Conservation (phyloP, 306 rosid genomes). For the Trifolium repens region DNA sequence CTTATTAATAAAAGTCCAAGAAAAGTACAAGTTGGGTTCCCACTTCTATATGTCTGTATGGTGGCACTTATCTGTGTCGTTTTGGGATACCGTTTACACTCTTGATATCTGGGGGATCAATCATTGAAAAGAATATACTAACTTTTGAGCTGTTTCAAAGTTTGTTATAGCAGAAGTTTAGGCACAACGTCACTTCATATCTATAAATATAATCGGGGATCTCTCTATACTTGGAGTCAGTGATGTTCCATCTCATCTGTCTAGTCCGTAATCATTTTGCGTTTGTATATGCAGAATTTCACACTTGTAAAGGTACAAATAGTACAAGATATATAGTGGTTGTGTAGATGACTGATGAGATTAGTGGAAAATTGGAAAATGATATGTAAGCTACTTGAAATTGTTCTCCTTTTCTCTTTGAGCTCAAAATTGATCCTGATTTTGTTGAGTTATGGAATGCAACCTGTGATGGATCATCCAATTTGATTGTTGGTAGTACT, state of each 20-base stretch:
- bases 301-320: conserved; percentile 41
- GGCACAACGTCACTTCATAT: conserved; percentile 40
- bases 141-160: conserved; percentile 42
- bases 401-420: conserved; percentile 15
- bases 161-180: conserved; percentile 42
- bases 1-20: conserved; percentile 56
- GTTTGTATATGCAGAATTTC: conserved; percentile 45
- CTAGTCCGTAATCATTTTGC: conserved; percentile 27
- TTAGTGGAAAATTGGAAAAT: conserved; percentile 34
- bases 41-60: conserved; percentile 76
- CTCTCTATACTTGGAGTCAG: conserved; percentile 33
- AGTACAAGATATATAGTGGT: conserved; percentile 29
- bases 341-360: conserved; percentile 16
- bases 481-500: conserved; percentile 4
- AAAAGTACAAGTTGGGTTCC: conserved; percentile 74
- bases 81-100: conserved; percentile 67
- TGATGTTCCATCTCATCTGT: conserved; percentile 35
- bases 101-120: conserved; percentile 44
- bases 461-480: conserved; percentile 8
- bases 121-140: conserved; percentile 36
- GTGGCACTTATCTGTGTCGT: conserved; percentile 71
- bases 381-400: conserved; percentile 24
- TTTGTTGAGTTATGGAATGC: conserved; percentile 7
- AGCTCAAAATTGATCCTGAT: not conserved
- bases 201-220: conserved; percentile 33